Evolutionary conservation across 1,284 basidiomycete genomes (phyloP), one percentile per base, ranked within the genome.

Genomic region (Abortiporus biennis): DNA sequence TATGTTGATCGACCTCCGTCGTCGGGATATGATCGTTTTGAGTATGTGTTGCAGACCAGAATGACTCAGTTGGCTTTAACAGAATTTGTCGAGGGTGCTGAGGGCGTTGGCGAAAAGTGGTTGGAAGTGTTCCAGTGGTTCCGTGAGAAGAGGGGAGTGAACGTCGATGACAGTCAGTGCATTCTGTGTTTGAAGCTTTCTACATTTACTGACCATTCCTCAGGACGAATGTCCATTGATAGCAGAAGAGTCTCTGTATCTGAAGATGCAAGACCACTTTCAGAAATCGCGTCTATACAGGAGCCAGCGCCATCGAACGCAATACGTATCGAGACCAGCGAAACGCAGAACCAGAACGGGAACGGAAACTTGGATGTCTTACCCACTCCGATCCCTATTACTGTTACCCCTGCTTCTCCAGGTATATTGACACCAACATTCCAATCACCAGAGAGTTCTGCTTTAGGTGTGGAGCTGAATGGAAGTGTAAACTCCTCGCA

Each of bases 71-170:
- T 90, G 42, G 79, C 85, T 3, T 67, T 98, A 36, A 73, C 79
- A 12, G 95, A 99, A 65, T 76, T 85, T 39, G 76, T 88, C 16
- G 85, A 92, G 33, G 96, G 96, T 0, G 74, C 89, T 0, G 92
- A 95, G 51, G 79, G 80, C 33, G 94, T 92, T 0, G 84, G 89
- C 44, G 69, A 72, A 19, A 84, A 80, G 47, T 93, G 94, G 76
- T 72, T 92, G 23, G 88, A 92, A 34, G 72, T 94, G 2, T 96
- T 97, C 61, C 69, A 76, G 4, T 97, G 89, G 85, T 87, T 85
- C 52, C 78, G 85, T 0, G 77, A 78, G 49, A 68, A 70, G 55
- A 71, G 71, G 25, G 73, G 74, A 17, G 55, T 64, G 4, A 60
- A 57, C 16, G 55, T 53, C 19, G 63, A 66, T 43, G 68, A 69